phyloP scores from a whole-genome alignment of 176 grass and related monocot species.

The Carex scoparia region DNA sequence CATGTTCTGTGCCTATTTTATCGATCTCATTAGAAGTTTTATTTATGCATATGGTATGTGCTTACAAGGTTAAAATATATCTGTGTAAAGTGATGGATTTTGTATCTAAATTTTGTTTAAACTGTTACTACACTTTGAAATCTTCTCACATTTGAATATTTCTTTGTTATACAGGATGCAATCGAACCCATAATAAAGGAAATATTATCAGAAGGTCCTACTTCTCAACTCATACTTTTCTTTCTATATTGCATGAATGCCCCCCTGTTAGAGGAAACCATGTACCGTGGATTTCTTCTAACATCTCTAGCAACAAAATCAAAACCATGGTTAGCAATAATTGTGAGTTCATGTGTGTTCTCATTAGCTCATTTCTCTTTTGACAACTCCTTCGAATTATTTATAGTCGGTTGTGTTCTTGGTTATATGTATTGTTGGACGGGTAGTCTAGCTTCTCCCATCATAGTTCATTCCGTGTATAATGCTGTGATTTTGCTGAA shows the following conservation, averaged over 20 bases:
- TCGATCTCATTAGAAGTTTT: not conserved
- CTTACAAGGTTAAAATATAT: not conserved
- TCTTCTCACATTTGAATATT: slow-evolving; percentile 3
- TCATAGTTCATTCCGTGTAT: slow-evolving; percentile 68
- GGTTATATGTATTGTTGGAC: slow-evolving; percentile 79
- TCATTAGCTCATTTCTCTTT: slow-evolving; percentile 65
- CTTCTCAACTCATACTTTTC: slow-evolving; percentile 38
- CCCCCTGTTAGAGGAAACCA: slow-evolving; percentile 78
- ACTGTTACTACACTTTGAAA: not conserved
- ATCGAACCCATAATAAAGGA: slow-evolving; percentile 54
- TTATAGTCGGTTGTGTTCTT: slow-evolving; percentile 61
- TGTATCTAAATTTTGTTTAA: not conserved
- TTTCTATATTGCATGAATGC: slow-evolving; percentile 66
- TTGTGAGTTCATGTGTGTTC: slow-evolving; percentile 73
- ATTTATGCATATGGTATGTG: not conserved
- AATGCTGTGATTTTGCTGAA: slow-evolving; percentile 61
- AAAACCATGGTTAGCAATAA: slow-evolving; percentile 47
- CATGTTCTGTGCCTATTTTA: not conserved
- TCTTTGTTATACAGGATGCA: slow-evolving; percentile 54
- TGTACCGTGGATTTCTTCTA: slow-evolving; percentile 88
- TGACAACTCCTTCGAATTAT: slow-evolving; percentile 52
- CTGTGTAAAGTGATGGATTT: not conserved
- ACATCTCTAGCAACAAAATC: slow-evolving; percentile 50
- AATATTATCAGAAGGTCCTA: slow-evolving; percentile 48
- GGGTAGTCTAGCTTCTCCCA: slow-evolving; percentile 56